Percentiles rank a stretch among this genome's conserved stretches.
Evolutionary conservation across 257 asterid species (phyloP).

Genomic region (Galeopsis tetrahit): DNA sequence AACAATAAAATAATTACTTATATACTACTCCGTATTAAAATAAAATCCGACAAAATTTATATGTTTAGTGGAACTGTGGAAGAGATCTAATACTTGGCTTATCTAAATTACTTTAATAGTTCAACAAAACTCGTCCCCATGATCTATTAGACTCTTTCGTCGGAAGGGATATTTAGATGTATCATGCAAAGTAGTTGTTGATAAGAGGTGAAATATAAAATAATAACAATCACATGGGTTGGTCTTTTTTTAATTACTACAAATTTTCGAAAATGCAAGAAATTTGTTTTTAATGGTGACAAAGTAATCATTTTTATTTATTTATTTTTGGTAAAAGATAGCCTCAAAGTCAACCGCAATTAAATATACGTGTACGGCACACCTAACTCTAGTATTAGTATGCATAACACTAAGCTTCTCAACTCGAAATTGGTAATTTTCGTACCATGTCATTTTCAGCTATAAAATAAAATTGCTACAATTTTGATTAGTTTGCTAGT

Average conservation of each 20-base stretch:
- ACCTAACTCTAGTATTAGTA: neutral
- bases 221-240: slow-evolving; percentile 9
- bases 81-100: neutral
- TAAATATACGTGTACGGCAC: neutral
- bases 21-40: no score
- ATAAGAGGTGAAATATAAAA: neutral
- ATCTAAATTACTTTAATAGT: neutral
- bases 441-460: neutral
- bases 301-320: neutral
- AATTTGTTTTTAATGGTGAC: neutral
- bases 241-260: neutral
- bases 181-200: slow-evolving; percentile 13
- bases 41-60: neutral
- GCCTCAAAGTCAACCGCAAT: neutral
- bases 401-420: neutral
- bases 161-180: neutral
- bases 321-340: neutral
- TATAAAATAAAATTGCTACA: neutral
- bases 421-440: neutral
- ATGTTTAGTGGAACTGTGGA: neutral
- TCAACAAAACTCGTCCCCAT: neutral
- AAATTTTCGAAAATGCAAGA: neutral
- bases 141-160: neutral
- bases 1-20: no score
- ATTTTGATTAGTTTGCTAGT: neutral